phyloP scores from a whole-genome alignment of 768 basidiomycete species.

The Chalciporus sphaerocephalus region DNA sequence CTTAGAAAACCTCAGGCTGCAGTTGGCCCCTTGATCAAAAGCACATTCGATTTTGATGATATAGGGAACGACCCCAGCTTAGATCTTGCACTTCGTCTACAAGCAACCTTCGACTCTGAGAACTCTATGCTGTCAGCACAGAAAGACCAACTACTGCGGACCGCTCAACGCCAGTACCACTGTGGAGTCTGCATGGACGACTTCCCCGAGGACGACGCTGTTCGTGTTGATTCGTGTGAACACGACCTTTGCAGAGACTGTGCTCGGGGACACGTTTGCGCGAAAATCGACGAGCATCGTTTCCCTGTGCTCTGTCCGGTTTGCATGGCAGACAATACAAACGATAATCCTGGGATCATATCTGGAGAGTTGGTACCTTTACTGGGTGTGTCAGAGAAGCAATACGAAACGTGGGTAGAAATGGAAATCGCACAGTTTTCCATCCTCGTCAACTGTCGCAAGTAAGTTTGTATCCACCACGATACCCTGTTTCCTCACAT shows the following conservation, averaged over 20 bases:
- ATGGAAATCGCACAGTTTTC: conserved; percentile 44
- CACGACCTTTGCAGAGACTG: conserved; percentile 57
- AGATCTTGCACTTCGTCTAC: conserved; percentile 30
- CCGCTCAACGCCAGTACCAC: conserved; percentile 38
- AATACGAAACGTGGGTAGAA: conserved; percentile 42
- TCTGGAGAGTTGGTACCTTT: conserved; percentile 34
- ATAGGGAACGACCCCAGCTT: conserved; percentile 10
- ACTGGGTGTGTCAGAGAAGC: conserved; percentile 43
- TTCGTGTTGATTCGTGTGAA: conserved; percentile 40
- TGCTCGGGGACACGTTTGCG: conserved; percentile 37
- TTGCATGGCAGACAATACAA: conserved; percentile 39
- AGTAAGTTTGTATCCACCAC: conserved; percentile 31
- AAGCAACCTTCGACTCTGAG: conserved; percentile 41
- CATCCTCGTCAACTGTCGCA: conserved; percentile 44
- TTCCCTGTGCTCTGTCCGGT: conserved; percentile 61
- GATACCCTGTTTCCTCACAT: not conserved
- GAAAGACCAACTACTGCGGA: conserved; percentile 24
- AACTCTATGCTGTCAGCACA: conserved; percentile 33
- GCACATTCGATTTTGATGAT: not conserved
- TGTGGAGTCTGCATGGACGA: conserved; percentile 58
- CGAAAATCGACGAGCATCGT: conserved; percentile 48
- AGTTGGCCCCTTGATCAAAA: not conserved
- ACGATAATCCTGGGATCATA: conserved; percentile 32
- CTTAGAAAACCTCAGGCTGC: not conserved
- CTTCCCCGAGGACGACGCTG: conserved; percentile 39